A percentile compares a stretch with the other conserved stretches of the same genome.
Evolutionary conservation across 441 rosid species (phyloP).

Genomic region (Bocquillonia castaneifolia): DNA sequence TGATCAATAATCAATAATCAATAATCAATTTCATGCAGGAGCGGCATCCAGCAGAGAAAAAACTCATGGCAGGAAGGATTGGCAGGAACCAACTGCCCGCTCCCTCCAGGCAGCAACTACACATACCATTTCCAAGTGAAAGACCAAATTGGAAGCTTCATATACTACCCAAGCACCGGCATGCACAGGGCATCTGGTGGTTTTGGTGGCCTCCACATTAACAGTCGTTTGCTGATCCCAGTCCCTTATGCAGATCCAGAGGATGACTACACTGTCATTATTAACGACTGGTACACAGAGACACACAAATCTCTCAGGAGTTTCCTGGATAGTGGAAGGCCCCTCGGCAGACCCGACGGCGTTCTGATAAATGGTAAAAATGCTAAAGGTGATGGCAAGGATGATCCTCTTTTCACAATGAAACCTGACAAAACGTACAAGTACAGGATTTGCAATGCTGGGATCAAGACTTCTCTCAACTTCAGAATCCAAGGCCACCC

Average conservation of each 20-base stretch:
- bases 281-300: conserved; percentile 91
- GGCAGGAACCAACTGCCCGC: conserved; percentile 80
- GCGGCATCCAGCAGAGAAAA: conserved; percentile 76
- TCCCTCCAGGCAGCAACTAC: conserved; percentile 65
- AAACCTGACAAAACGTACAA: conserved; percentile 77
- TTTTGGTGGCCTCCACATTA: conserved; percentile 75
- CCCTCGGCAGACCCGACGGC: conserved; percentile 49
- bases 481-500: conserved; percentile 80
- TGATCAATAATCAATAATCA: too few species aligned
- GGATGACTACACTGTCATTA: conserved; percentile 70
- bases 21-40: too few species aligned
- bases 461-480: conserved; percentile 66
- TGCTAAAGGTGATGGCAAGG: conserved; percentile 34
- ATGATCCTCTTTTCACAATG: conserved; percentile 61
- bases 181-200: conserved; percentile 95
- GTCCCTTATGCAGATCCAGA: conserved; percentile 82
- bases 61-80: conserved; percentile 85
- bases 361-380: conserved; percentile 61
- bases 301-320: conserved; percentile 43
- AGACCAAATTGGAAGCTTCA: conserved; percentile 91
- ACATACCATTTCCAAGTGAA: conserved; percentile 79
- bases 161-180: conserved; percentile 78
- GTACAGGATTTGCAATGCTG: conserved; percentile 86
- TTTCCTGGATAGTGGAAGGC: conserved; percentile 48
- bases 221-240: conserved; percentile 74